Base-by-base conservation (phyloP, 805 yeast genomes). In the Scheffersomyces coipomensis region DNA sequence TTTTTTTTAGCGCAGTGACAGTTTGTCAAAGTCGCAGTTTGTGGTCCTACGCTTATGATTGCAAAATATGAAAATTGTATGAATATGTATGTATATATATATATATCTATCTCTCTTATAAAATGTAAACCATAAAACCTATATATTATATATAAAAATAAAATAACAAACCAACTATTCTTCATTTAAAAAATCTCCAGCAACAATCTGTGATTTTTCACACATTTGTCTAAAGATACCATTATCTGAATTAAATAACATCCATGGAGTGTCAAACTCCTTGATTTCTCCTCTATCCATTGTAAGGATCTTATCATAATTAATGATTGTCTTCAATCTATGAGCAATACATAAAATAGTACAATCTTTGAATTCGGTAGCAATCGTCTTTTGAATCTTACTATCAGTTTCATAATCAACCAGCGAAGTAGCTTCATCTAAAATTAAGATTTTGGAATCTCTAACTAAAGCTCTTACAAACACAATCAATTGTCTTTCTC, bases 271-370 rank as follows among this genome's bases (percentile, higher is more conserved):
- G 29, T 64, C 70, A 48, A 55, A 58, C 45, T 66, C 68, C 13
- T 48, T 58, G 22, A 64, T 48, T 19, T 52, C 40, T 8, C 71
- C 71, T 24, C 52, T 51, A 44, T 65, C 69, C 55, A 65, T 48
- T 12, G 62, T 61, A 43, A 65, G 42, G 31, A 65, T 63, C 33
- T 61, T 48, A 45, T 65, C 69, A 42, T 65, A 65, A 34, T 51
- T 52, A 43, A 65, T 41, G 33, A 65, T 65, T 3, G 70, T 65
- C 44, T 56, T 64, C 51, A 65, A 55, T 45, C 71, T 54, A 46
- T 65, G 70, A 3, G 70, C 71, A 44, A 65, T 64, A 44, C 69
- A 63, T 46, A 65, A 53, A 17, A 64, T 61, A 5, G 70, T 64
- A 39, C 68, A 58, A 19, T 59, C 51, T 18, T 46, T 43, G 40